Evolutionary conservation across 176 grass and related monocot genomes (phyloP).

Genomic region (Avena atlantica): DNA sequence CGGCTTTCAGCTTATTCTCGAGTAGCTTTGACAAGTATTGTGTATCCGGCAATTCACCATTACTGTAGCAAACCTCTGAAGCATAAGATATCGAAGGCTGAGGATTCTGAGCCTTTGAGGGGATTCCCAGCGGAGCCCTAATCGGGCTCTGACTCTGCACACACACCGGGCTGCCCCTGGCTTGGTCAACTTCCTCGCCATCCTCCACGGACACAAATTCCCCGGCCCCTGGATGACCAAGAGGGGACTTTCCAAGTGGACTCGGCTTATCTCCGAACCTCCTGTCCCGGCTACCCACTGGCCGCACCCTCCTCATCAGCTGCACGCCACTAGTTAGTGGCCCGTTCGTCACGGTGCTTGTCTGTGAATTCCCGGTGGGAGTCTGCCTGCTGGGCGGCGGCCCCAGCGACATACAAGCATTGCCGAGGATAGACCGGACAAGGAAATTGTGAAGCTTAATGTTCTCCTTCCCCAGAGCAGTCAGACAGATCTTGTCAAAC

Average conservation of each 20-base stretch:
- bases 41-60: conserved; percentile 72
- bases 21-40: conserved; percentile 48
- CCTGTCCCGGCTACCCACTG: conserved; percentile 35
- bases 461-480: conserved; percentile 66
- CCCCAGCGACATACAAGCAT: conserved; percentile 39
- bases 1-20: conserved; percentile 58
- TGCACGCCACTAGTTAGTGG: conserved; percentile 38
- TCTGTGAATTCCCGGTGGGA: conserved; percentile 66
- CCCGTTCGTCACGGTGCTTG: conserved; percentile 50
- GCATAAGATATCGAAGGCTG: conserved; percentile 37
- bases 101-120: conserved; percentile 40
- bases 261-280: conserved; percentile 57
- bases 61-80: conserved; percentile 51
- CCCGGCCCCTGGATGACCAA: conserved; percentile 42
- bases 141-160: conserved; percentile 78
- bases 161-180: conserved; percentile 54
- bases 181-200: conserved; percentile 79
- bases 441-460: conserved; percentile 68
- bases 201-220: conserved; percentile 78
- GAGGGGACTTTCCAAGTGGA: conserved; percentile 63
- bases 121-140: conserved; percentile 60
- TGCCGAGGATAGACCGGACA: conserved; percentile 61
- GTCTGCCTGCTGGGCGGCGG: conserved; percentile 55
- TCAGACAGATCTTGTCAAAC: conserved; percentile 65
- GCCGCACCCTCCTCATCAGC: conserved; percentile 22